Conservation (phyloP, 2,329 filamentous ascomycete genomes). For the Tolypocladium paradoxum region DNA sequence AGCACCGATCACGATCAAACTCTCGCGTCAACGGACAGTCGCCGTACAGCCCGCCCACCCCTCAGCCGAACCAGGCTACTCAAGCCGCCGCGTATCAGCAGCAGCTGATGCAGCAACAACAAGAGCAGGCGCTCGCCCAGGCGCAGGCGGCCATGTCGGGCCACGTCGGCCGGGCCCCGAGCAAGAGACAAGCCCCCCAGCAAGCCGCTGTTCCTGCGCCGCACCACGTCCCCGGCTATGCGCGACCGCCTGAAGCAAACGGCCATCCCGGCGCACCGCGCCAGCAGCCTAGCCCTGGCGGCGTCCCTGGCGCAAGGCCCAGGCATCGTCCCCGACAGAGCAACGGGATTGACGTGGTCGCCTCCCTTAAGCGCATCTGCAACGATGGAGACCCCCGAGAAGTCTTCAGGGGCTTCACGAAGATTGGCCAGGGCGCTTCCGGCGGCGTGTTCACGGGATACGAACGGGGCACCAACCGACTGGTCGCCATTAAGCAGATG, state of each 20-base stretch:
- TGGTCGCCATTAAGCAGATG: conserved; percentile 99
- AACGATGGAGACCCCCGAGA: conserved; percentile 80
- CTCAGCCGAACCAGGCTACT: conserved; percentile 20
- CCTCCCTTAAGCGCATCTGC: conserved; percentile 79
- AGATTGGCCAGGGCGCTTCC: conserved; percentile 95
- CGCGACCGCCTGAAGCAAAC: conserved; percentile 17
- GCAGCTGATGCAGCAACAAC: conserved; percentile 65
- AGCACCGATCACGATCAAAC: conserved; percentile 58
- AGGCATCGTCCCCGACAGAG: conserved; percentile 72
- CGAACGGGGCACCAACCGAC: conserved; percentile 69
- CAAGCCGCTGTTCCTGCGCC: conserved; percentile 12
- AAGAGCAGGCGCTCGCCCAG: conserved; percentile 72
- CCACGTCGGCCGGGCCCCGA: conserved; percentile 61
- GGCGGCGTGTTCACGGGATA: conserved; percentile 92
- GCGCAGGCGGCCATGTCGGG: conserved; percentile 67
- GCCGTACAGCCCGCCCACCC: conserved; percentile 36
- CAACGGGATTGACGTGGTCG: conserved; percentile 70
- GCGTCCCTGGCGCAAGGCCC: conserved; percentile 49
- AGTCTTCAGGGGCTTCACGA: conserved; percentile 77
- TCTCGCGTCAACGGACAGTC: conserved; percentile 48
- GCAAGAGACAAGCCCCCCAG: conserved; percentile 49
- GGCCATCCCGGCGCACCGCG: conserved; percentile 22
- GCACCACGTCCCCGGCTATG: conserved; percentile 16
- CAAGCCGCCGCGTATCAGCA: conserved; percentile 46
- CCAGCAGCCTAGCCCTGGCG: conserved; percentile 23